Percentiles rank a stretch among this genome's conserved stretches.
phyloP scores from a whole-genome alignment of 2,329 filamentous ascomycete genomes.

The Emergomyces pasteurianus region DNA sequence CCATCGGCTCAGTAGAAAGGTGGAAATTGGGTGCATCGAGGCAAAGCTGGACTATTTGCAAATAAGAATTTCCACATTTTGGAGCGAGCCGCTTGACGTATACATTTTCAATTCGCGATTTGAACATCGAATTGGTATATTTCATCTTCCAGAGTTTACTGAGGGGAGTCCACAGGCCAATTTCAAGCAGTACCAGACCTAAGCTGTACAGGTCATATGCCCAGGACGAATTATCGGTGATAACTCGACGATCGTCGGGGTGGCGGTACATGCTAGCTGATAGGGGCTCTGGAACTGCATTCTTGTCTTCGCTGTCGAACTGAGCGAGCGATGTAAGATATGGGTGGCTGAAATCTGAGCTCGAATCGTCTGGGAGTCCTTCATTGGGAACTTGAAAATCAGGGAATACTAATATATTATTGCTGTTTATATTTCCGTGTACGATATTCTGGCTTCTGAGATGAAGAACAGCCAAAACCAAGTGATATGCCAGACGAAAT shows the following conservation, averaged over 20 bases:
- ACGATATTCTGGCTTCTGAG: conserved; percentile 45
- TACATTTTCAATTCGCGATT: conserved; percentile 49
- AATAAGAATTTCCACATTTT: conserved; percentile 53
- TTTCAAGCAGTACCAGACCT: conserved; percentile 49
- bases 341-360: conserved; percentile 39
- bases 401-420: conserved; percentile 48
- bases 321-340: conserved; percentile 49
- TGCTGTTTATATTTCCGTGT: conserved; percentile 54
- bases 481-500: conserved; percentile 48
- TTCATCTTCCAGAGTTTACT: conserved; percentile 53
- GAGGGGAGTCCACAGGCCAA: conserved; percentile 52
- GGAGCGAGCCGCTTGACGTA: conserved; percentile 50
- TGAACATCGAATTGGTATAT: conserved; percentile 51
- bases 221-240: conserved; percentile 29
- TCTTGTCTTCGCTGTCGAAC: conserved; percentile 40
- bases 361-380: conserved; percentile 5
- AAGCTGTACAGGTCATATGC: conserved; percentile 49
- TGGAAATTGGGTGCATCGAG: conserved; percentile 45
- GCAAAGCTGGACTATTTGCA: conserved; percentile 50
- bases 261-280: conserved; percentile 50
- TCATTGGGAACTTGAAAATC: conserved; percentile 25
- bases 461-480: conserved; percentile 45
- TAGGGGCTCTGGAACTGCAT: conserved; percentile 32
- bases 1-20: conserved; percentile 30
- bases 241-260: conserved; percentile 36